A percentile compares a stretch with the other conserved stretches of the same genome.
Conservation (phyloP, 1,139 yeast species). For the Kodamaea fungicola region DNA sequence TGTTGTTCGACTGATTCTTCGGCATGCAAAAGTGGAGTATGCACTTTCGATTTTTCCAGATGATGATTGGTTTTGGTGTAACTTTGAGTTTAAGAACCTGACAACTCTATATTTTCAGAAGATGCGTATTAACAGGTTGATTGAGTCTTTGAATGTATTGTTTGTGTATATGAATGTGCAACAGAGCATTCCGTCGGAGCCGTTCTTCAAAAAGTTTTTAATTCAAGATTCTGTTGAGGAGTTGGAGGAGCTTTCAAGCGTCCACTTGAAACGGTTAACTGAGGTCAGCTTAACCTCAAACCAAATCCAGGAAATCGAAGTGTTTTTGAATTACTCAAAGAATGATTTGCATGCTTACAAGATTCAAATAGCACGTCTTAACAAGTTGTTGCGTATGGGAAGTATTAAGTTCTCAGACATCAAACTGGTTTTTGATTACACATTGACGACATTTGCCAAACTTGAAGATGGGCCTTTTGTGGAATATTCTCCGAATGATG, state of each 20-base stretch:
- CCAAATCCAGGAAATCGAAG: slow-evolving; percentile 49
- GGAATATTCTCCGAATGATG: slow-evolving; percentile 6
- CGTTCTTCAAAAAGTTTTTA: slow-evolving; percentile 44
- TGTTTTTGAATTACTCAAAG: slow-evolving; percentile 52
- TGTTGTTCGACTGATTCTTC: slow-evolving; percentile 35
- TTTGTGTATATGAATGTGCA: slow-evolving; percentile 36
- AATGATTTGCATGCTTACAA: slow-evolving; percentile 43
- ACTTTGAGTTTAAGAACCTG: slow-evolving; percentile 24
- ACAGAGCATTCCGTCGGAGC: slow-evolving; percentile 19
- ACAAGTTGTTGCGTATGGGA: slow-evolving; percentile 42
- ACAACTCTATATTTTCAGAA: slow-evolving; percentile 34
- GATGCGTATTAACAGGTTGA: slow-evolving; percentile 43
- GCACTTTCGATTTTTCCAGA: slow-evolving; percentile 40
- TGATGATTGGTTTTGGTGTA: slow-evolving; percentile 34
- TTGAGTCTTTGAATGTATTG: slow-evolving; percentile 46
- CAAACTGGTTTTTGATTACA: slow-evolving; percentile 19
- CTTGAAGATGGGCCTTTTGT: not conserved
- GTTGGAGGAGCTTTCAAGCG: slow-evolving; percentile 1
- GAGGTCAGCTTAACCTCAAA: slow-evolving; percentile 22
- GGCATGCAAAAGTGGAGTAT: slow-evolving; percentile 30
- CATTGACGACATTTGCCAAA: not conserved
- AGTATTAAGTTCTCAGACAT: slow-evolving; percentile 46
- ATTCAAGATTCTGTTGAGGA: slow-evolving; percentile 6
- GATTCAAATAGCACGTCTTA: slow-evolving; percentile 30
- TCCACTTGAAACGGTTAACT: slow-evolving; percentile 3